Conservation (phyloP, 139 green algal species). For the Auxenochlorella pyrenoidosa region DNA sequence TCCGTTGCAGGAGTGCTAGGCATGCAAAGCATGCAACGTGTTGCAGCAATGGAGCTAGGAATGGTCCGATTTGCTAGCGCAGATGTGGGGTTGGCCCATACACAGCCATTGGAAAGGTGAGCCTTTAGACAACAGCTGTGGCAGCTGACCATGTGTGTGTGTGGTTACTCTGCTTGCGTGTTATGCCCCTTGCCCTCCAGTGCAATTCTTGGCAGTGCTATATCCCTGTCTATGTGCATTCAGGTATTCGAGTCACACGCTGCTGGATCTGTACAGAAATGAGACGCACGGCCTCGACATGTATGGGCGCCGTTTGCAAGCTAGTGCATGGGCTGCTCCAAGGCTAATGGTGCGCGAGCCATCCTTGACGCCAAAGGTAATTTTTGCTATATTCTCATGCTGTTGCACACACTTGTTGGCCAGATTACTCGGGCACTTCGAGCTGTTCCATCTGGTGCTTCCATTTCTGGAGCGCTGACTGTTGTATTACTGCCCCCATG, state of each 20-base stretch:
- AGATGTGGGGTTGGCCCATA: not conserved
- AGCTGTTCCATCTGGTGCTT: too few relatives aligned
- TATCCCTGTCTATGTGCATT: too few relatives aligned
- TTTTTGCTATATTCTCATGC: too few relatives aligned
- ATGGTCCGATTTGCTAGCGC: not conserved
- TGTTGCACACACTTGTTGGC: too few relatives aligned
- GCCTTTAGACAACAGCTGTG: not conserved
- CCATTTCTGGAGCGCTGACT: too few relatives aligned
- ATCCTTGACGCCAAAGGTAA: not conserved
- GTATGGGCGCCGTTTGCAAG: constrained; percentile 23
- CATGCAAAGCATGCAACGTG: constrained; percentile 37
- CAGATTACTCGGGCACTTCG: not conserved
- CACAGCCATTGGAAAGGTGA: not conserved
- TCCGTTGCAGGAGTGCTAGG: not conserved
- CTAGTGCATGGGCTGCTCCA: constrained; percentile 19
- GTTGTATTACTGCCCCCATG: too few relatives aligned
- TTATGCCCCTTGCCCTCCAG: too few relatives aligned
- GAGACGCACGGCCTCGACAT: not conserved
- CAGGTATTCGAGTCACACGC: too few relatives aligned
- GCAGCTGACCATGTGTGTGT: too few relatives aligned
- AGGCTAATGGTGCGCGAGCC: constrained; percentile 31
- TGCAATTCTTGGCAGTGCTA: too few relatives aligned
- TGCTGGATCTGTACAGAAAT: not conserved
- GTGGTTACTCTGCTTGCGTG: too few relatives aligned
- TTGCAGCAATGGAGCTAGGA: constrained; percentile 37